Base-by-base conservation (phyloP, 2,329 filamentous ascomycete species). In the Ustulina deusta region DNA sequence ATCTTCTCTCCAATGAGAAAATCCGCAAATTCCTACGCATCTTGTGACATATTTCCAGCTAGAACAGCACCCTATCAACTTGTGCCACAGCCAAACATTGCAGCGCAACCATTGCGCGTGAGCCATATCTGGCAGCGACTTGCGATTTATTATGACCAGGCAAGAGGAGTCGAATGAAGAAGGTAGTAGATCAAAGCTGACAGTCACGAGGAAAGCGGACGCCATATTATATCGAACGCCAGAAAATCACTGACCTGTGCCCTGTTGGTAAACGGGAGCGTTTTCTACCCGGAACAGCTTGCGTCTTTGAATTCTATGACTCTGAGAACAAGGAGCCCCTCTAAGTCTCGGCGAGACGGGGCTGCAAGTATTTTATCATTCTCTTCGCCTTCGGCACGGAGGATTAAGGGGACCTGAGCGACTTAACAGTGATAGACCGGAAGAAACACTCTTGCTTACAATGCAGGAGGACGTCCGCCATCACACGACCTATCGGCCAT, bases 121-220 rank as follows among this genome's bases (percentile, higher is more conserved):
- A 54, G 44, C 46, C 2, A n/a, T 49, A 42, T n/a, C 29, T 56
- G 7, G 32, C 22, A n/a, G 32, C 40, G 36, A 49, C 64, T 55
- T 59, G 29, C 38, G 32, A 20, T 25, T 59, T 27, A 2, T 17
- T 44, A 13, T 49, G 34, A 29, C 40, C 2, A 57, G 13, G 38
- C 34, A 48, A 49, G 38, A 34, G 7, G 6, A 38, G 20, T 57
- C 52, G 36, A 65, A 68, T 57, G 25, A 22, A 68, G 65, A 65
- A 68, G 65, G 65, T 63, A 60, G 61, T 65, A 65, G 27, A 61
- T 40, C 25, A n/a, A 61, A 46, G 61, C 65, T 61, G 61, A 61
- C 56, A 57, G 34, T 5, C 22, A 49, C 9, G 32, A 56, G 22
- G 36, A 32, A 15, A 46, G n/a, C 17, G 38, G 36, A 46, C 49